phyloP scores from a whole-genome alignment of 192 early-diverging fungal genomes.

The Gonapodya prolifera region DNA sequence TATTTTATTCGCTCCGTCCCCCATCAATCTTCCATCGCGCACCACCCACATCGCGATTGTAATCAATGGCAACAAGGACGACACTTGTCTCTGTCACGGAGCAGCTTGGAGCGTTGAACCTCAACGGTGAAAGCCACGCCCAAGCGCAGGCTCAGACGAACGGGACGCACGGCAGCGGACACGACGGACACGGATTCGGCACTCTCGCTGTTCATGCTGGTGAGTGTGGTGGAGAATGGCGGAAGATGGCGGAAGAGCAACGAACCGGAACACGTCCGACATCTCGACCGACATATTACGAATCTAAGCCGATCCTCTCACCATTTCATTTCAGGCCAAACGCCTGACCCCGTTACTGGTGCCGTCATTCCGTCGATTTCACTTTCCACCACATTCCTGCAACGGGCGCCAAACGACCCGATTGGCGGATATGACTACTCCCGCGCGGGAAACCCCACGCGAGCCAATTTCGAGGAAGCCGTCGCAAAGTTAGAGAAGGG shows the following conservation, averaged over 20 bases:
- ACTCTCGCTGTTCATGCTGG: conserved; percentile 93
- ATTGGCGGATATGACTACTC: conserved; percentile 63
- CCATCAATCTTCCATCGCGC: too few species aligned
- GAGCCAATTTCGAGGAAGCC: conserved; percentile 63
- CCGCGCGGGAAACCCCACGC: conserved; percentile 67
- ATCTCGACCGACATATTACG: too few species aligned
- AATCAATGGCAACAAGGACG: too few species aligned
- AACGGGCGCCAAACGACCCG: conserved; percentile 77
- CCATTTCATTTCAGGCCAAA: not conserved
- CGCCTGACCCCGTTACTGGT: conserved; percentile 68
- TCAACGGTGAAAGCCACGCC: not conserved
- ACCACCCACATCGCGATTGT: too few species aligned
- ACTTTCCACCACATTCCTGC: conserved; percentile 94
- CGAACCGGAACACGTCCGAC: too few species aligned
- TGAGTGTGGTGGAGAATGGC: conserved; percentile 36
- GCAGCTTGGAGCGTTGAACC: too few species aligned
- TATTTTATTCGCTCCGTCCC: too few species aligned
- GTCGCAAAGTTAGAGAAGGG: conserved; percentile 87
- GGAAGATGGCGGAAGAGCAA: too few species aligned
- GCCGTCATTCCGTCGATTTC: conserved; percentile 96
- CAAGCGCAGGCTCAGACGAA: too few species aligned
- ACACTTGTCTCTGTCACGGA: too few species aligned
- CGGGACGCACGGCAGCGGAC: not conserved
- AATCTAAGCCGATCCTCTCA: not conserved
- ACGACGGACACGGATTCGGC: conserved; percentile 45